phyloP scores from a whole-genome alignment of 306 rosid genomes.

The Cucumis hystrix region DNA sequence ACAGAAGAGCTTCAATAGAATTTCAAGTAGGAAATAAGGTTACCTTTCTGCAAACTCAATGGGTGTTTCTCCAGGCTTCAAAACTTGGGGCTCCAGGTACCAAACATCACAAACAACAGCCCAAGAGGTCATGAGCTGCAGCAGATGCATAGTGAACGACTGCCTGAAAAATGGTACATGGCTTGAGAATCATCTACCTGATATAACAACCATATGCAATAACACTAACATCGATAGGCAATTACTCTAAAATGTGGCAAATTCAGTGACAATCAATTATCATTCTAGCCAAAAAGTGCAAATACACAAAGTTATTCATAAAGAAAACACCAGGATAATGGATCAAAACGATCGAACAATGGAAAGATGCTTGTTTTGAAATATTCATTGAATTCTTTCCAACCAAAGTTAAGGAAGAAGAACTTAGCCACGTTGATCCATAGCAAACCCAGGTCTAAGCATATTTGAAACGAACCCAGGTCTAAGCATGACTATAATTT shows the following conservation, averaged over 20 bases:
- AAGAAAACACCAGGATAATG: background rate
- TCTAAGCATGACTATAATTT: background rate
- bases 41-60: conserved; percentile 98
- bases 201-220: background rate
- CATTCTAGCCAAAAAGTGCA: background rate
- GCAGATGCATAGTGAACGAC: conserved; percentile 83
- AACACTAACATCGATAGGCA: background rate
- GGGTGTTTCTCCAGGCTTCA: conserved; percentile 83
- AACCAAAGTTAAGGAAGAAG: background rate
- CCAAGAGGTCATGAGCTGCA: conserved; percentile 98
- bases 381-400: background rate
- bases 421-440: background rate
- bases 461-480: background rate
- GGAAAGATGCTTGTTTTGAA: background rate
- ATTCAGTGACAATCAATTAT: background rate
- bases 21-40: conserved; percentile 1
- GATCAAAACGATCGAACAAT: background rate
- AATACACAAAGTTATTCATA: background rate
- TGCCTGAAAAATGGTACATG: conserved; percentile 48
- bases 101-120: conserved; percentile 99
- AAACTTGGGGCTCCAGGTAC: conserved; percentile 88
- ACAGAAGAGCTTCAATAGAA: background rate
- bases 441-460: background rate
- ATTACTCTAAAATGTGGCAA: background rate
- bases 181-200: background rate